phyloP scores from a whole-genome alignment of 768 basidiomycete genomes.

The Mycena indigotica region DNA sequence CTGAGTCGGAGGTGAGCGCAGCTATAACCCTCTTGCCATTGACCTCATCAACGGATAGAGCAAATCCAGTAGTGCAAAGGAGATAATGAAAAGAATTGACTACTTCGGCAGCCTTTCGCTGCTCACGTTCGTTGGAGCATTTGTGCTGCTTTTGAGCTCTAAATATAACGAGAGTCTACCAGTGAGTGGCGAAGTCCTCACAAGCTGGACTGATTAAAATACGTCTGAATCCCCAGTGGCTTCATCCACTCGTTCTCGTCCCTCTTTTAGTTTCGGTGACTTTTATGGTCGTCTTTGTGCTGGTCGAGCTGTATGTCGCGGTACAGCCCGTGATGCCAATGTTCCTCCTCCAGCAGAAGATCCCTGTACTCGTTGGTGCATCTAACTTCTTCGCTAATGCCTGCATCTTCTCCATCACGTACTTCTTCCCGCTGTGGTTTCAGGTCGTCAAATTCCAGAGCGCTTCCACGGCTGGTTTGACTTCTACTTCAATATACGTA shows the following conservation, averaged over 20 bases:
- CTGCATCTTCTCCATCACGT: constrained; percentile 77
- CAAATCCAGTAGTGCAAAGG: constrained; percentile 67
- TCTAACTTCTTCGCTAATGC: constrained; percentile 74
- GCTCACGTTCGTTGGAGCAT: constrained; percentile 34
- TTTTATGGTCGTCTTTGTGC: constrained; percentile 56
- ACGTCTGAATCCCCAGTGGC: constrained; percentile 43
- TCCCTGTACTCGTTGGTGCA: constrained; percentile 70
- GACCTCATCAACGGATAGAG: constrained; percentile 67
- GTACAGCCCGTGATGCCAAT: constrained; percentile 76
- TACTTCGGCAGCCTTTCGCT: constrained; percentile 73
- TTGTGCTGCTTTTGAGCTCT: background rate
- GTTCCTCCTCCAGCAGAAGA: constrained; percentile 59
- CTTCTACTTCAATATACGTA: background rate
- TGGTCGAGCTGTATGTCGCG: constrained; percentile 65
- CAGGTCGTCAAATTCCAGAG: constrained; percentile 74
- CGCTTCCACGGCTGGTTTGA: constrained; percentile 64
- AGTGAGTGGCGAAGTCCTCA: background rate
- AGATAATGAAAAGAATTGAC: constrained; percentile 75
- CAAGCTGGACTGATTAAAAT: background rate
- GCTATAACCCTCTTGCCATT: constrained; percentile 28
- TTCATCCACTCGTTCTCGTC: constrained; percentile 52
- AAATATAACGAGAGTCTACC: constrained; percentile 26
- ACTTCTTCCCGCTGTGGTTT: constrained; percentile 85
- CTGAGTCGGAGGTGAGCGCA: background rate
- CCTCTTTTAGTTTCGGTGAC: constrained; percentile 48